Evolutionary conservation across 1,139 yeast species (phyloP).

Genomic region (Pichia sp.): DNA sequence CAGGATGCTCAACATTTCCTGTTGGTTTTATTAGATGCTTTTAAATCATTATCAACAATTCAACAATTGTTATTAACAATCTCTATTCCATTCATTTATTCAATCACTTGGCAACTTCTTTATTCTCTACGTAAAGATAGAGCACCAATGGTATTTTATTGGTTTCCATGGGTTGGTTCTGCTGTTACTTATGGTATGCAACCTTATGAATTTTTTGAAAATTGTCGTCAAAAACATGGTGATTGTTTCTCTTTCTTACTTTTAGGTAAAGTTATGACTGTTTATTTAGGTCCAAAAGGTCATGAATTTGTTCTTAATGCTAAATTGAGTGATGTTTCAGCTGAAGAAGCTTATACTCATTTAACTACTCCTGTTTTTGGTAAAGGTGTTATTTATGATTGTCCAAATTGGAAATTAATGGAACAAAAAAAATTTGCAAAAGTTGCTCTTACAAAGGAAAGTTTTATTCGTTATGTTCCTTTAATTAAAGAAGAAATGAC

Average conservation of each 20-base stretch:
- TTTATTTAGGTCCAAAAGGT: conserved; percentile 93
- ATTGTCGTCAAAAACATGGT: conserved; percentile 75
- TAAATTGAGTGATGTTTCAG: conserved; percentile 81
- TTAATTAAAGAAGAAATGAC: conserved; percentile 71
- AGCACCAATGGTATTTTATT: conserved; percentile 84
- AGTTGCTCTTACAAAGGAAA: conserved; percentile 77
- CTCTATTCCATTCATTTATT: conserved; percentile 49
- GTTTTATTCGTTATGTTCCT: conserved; percentile 84
- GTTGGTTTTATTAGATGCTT: conserved; percentile 6
- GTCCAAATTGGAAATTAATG: conserved; percentile 90
- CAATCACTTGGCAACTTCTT: conserved; percentile 61
- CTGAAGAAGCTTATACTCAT: conserved; percentile 93
- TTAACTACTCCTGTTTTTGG: conserved; percentile 97
- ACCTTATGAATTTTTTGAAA: conserved; percentile 83
- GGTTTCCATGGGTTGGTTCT: conserved; percentile 95
- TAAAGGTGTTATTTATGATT: conserved; percentile 93
- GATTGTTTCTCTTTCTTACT: conserved; percentile 86
- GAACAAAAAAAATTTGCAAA: conserved; percentile 97
- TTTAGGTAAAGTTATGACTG: conserved; percentile 91
- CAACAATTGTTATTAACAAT: conserved; percentile 37
- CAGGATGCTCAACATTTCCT: conserved; percentile 14
- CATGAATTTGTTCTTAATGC: conserved; percentile 95
- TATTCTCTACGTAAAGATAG: conserved; percentile 71
- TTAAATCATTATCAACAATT: conserved; percentile 15
- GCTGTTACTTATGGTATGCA: conserved; percentile 85